Conservation (phyloP, 768 basidiomycete genomes). For the Baorangia bicolor region DNA sequence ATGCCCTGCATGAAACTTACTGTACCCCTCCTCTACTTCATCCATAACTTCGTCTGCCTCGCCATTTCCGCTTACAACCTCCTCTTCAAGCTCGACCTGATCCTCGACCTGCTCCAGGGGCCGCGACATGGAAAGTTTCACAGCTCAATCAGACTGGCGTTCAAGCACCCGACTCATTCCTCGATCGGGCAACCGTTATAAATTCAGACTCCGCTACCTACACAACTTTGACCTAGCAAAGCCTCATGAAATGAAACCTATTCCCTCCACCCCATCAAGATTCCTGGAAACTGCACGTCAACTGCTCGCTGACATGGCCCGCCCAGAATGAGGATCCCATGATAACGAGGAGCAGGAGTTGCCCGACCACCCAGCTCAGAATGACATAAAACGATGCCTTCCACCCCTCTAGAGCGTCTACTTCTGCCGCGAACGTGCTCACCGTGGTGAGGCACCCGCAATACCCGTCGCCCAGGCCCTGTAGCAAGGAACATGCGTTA, state of each 20-base stretch:
- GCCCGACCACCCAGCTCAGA: constrained; percentile 67
- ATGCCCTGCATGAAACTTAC: constrained; percentile 46
- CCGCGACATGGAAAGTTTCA: constrained; percentile 37
- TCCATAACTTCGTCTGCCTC: constrained; percentile 82
- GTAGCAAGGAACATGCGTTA: constrained; percentile 67
- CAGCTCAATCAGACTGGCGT: constrained; percentile 26
- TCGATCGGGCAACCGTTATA: constrained; percentile 27
- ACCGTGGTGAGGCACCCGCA: constrained; percentile 95
- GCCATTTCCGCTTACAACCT: constrained; percentile 53
- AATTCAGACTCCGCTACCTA: constrained; percentile 32
- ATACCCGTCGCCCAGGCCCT: constrained; percentile 87
- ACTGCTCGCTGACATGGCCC: constrained; percentile 43
- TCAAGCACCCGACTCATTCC: constrained; percentile 16
- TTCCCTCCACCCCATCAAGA: constrained; percentile 2
- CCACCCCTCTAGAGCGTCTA: constrained; percentile 52
- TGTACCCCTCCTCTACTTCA: constrained; percentile 66
- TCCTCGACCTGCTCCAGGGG: constrained; percentile 42
- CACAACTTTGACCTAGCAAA: not conserved
- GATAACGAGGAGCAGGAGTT: constrained; percentile 68
- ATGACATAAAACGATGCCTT: constrained; percentile 68
- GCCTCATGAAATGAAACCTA: not conserved
- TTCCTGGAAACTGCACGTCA: constrained; percentile 47
- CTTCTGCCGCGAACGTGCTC: constrained; percentile 88
- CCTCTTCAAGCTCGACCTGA: constrained; percentile 59
- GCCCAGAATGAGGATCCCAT: constrained; percentile 66